Evolutionary conservation across 345 rosid species (phyloP), one percentile per base, ranked within the genome.

Genomic region (Camelina sativa): DNA sequence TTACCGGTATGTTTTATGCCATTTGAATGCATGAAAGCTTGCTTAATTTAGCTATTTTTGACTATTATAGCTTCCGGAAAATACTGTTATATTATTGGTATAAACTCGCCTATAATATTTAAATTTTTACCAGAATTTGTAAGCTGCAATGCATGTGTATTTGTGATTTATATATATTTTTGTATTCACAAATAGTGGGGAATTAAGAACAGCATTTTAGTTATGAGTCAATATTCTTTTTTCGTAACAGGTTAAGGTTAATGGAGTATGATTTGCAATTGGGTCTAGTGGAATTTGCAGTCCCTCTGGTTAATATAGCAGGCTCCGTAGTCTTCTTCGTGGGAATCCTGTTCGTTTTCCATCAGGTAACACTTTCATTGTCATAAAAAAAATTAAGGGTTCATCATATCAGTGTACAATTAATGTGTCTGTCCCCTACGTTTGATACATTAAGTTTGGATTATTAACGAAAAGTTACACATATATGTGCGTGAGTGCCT

Each of bases 231-330:
- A 20, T 46, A 22, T 11, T 8, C 2, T 69, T 68, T 0, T 25
- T 16, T 52, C 4, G 43, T 63, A 48, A 22, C 40, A 77, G 90
- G 76, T 57, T 92, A 32, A 56, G 62, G 17, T 77, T 95, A 62
- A 62, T 86, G 86, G 84, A 62, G 69, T 83, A 65, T 62, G 97
- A 92, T 73, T 7, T 75, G n/a, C 98, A 95, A 89, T 84, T 95
- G 10, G 86, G 78, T 4, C 81, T 90, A 6, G 97, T 95, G 10
- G 97, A 95, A 80, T 85, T 95, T 38, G 83, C 86, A 1, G 99
- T 85, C 35, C 96, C 97, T 8, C 11, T 83, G 47, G 86, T 90
- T 59, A 89, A 90, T 19, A 71, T 82, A 7, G 47, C 83, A 4
- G 97, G 97, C n/a, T 82, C 92, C 2, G 50, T 86, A 8, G 85